A percentile compares a stretch with the other conserved stretches of the same genome.
phyloP scores from a whole-genome alignment of 331 rosid genomes.

The Spiraea crenata region DNA sequence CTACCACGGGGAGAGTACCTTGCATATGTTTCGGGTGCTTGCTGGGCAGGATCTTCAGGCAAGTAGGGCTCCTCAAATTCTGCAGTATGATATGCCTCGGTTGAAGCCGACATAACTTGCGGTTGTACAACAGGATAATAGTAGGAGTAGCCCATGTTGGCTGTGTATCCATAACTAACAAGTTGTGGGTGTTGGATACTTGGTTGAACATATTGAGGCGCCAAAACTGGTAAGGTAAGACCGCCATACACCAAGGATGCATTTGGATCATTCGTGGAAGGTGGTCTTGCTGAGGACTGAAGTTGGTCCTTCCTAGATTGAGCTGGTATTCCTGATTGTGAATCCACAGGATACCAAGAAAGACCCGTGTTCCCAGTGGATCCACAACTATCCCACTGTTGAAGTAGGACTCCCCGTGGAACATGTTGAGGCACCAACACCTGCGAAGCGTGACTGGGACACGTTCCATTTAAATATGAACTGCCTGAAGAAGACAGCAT shows the following conservation, averaged over 20 bases:
- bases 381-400: neutral
- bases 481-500: neutral
- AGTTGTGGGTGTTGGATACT: conserved; percentile 4
- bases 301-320: neutral
- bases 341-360: neutral
- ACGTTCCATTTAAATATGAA: neutral
- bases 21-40: conserved; percentile 9
- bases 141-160: neutral
- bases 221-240: conserved; percentile 8
- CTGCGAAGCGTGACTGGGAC: conserved; percentile 8
- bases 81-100: conserved; percentile 4
- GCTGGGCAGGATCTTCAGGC: neutral
- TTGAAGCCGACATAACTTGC: neutral
- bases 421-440: neutral
- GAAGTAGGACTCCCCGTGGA: conserved; percentile 4
- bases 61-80: neutral
- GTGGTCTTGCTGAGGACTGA: neutral
- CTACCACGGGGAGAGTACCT: neutral
- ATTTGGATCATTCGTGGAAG: conserved; percentile 11
- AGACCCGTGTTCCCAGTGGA: neutral
- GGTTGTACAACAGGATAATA: neutral
- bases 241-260: neutral
- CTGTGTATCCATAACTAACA: conserved; percentile 8
- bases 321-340: neutral
- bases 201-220: neutral